A percentile compares a stretch with the other conserved stretches of the same genome.
These are phyloP conservation scores for Cymbopogon flexuosus DNA, from an alignment of 202 grass and related monocot species.

Conservation along the genomic window DNA sequence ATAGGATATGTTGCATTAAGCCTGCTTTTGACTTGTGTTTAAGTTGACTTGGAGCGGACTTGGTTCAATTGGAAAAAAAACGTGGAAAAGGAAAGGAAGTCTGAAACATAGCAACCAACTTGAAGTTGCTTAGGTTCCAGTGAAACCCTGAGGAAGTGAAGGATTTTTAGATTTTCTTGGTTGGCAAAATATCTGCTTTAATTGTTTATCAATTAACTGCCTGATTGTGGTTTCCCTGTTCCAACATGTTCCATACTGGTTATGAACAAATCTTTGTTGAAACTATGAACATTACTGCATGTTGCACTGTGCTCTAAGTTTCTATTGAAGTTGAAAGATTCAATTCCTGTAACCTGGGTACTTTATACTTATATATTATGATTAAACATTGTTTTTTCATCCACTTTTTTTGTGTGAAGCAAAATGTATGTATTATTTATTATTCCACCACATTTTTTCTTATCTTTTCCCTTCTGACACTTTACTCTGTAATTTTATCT, in stretches of 20 bases:
- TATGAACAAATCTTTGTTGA: not conserved
- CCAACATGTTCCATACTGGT: not conserved
- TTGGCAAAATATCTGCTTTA: not conserved
- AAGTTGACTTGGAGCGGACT: not conserved
- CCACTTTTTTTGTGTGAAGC: not conserved
- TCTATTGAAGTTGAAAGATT: not conserved
- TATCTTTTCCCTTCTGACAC: not conserved
- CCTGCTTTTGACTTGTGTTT: not conserved
- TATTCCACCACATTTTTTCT: not conserved
- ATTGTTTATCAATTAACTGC: not conserved
- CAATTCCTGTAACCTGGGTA: not conserved
- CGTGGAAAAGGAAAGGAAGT: not conserved
- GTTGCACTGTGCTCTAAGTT: not conserved
- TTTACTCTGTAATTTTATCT: constrained; percentile 19
- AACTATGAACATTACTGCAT: not conserved
- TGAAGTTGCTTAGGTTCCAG: not conserved
- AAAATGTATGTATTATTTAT: not conserved
- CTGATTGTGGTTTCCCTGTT: not conserved
- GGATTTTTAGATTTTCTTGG: not conserved
- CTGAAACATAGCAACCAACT: not conserved
- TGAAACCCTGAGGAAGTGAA: not conserved
- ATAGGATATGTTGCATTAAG: not conserved
- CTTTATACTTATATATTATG: not conserved
- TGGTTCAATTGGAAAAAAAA: not conserved
- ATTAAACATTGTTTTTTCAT: not conserved